A percentile compares a stretch with the other conserved stretches of the same genome.
Evolutionary conservation across 495 filamentous ascomycete genomes (phyloP).

Genomic region (Aspergillus heteromorphus): DNA sequence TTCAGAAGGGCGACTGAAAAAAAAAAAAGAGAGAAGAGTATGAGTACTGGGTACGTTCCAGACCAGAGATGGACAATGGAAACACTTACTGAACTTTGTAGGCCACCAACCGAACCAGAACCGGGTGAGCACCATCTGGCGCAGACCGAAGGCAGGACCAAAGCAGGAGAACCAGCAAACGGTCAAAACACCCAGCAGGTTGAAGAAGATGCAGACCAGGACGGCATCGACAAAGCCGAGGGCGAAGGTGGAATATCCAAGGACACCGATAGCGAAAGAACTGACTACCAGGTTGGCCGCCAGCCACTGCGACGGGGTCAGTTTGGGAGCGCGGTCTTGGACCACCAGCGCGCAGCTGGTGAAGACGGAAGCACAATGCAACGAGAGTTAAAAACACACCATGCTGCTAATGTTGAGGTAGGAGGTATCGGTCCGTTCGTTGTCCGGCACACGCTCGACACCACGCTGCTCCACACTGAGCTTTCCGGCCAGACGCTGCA

Average conservation of each 20-base stretch:
- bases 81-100: slow-evolving; percentile 63
- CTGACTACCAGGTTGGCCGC: slow-evolving; percentile 81
- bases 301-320: slow-evolving; percentile 59
- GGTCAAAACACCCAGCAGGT: slow-evolving; percentile 65
- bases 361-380: slow-evolving; percentile 8
- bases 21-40: not conserved
- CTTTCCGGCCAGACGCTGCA: slow-evolving; percentile 64
- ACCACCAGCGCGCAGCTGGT: slow-evolving; percentile 2
- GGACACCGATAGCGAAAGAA: slow-evolving; percentile 74
- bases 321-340: slow-evolving; percentile 13
- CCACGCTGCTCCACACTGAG: slow-evolving; percentile 73
- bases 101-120: slow-evolving; percentile 75
- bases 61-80: not conserved
- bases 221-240: slow-evolving; percentile 75
- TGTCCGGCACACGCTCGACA: slow-evolving; percentile 72
- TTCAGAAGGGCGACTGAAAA: slow-evolving; percentile 65
- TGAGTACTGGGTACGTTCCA: not conserved
- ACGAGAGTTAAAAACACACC: slow-evolving; percentile 45
- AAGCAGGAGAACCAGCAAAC: slow-evolving; percentile 80
- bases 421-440: slow-evolving; percentile 64
- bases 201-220: slow-evolving; percentile 73
- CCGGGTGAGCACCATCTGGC: slow-evolving; percentile 81
- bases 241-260: slow-evolving; percentile 60
- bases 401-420: slow-evolving; percentile 68
- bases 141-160: slow-evolving; percentile 69